Percentiles rank a stretch among this genome's conserved stretches.
These are phyloP conservation scores for Lanzia echinophila DNA, from an alignment of 2,329 filamentous ascomycete species.

Conservation along the genomic window DNA sequence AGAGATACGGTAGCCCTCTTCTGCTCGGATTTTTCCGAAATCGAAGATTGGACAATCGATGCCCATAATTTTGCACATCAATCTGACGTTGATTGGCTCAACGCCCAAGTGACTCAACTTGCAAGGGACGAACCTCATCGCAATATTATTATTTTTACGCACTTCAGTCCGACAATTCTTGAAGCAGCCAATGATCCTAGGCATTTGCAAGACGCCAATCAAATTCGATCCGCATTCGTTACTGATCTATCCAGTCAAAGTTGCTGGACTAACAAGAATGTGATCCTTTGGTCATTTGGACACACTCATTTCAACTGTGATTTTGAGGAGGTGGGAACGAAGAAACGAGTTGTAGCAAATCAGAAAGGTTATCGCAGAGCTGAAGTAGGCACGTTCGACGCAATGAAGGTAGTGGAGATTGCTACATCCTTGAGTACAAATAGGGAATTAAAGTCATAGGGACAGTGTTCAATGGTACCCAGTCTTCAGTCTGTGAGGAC, in stretches of 20 bases:
- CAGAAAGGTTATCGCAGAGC: conserved; percentile 34
- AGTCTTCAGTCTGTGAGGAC: no score
- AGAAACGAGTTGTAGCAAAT: conserved; percentile 36
- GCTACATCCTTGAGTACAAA: no score
- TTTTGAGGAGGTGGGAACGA: conserved; percentile 27
- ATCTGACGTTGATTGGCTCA: conserved; percentile 34
- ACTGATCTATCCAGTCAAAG: conserved; percentile 39
- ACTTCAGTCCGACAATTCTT: conserved; percentile 31
- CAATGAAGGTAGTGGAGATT: no score
- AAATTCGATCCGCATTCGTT: conserved; percentile 40
- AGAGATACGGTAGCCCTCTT: conserved; percentile 17
- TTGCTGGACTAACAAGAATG: conserved; percentile 22
- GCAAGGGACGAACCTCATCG: conserved; percentile 27
- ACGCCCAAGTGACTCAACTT: conserved; percentile 32
- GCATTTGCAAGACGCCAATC: conserved; percentile 15
- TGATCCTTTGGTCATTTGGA: conserved; percentile 39
- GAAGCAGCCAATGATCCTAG: conserved; percentile 8
- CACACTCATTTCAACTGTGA: conserved; percentile 39
- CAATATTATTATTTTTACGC: conserved; percentile 34
- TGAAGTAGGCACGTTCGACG: no score
- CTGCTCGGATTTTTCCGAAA: conserved; percentile 12
- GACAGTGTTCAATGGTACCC: no score
- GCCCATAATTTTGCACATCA: conserved; percentile 8
- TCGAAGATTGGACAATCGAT: conserved; percentile 6
- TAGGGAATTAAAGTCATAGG: no score